Evolutionary conservation across 208 protist species (phyloP).

Genomic region (Balamuthia mandrillaris): DNA sequence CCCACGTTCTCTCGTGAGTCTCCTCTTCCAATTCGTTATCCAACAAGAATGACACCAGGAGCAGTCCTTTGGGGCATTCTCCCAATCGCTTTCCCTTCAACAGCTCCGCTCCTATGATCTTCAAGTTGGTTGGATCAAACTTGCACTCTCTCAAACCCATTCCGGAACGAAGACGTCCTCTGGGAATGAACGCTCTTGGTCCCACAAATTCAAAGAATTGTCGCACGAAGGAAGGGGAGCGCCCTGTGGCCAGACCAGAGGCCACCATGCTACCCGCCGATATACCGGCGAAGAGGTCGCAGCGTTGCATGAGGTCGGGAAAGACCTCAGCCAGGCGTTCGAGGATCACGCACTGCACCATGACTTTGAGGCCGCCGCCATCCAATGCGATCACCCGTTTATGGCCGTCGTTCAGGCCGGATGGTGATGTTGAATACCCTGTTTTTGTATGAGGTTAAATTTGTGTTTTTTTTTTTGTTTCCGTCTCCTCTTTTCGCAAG

Average conservation of each 20-base stretch:
- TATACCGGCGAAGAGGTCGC: slow-evolving; percentile 26
- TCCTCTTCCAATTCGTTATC: slow-evolving; percentile 20
- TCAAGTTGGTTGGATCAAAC: background rate
- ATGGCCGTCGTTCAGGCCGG: slow-evolving; percentile 3
- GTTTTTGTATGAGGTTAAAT: too few species aligned
- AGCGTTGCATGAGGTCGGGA: background rate
- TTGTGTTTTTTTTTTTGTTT: too few species aligned
- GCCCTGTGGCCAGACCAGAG: background rate
- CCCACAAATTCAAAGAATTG: background rate
- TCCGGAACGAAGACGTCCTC: background rate
- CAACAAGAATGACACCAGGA: slow-evolving; percentile 11
- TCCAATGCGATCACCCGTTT: slow-evolving; percentile 13
- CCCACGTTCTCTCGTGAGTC: slow-evolving; percentile 16
- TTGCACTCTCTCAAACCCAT: background rate
- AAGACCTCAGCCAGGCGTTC: background rate
- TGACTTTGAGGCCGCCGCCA: background rate
- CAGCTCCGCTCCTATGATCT: too few species aligned
- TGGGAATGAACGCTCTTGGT: slow-evolving; percentile 16
- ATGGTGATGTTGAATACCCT: too few species aligned
- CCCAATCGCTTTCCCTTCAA: too few species aligned
- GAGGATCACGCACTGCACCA: slow-evolving; percentile 32
- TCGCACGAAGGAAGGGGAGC: slow-evolving; percentile 22
- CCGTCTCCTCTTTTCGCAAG: too few species aligned
- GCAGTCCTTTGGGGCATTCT: background rate
- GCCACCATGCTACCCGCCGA: slow-evolving; percentile 18